These are phyloP conservation scores for Xylaria grammica DNA, from an alignment of 495 filamentous ascomycete genomes.

Conservation along the genomic window DNA sequence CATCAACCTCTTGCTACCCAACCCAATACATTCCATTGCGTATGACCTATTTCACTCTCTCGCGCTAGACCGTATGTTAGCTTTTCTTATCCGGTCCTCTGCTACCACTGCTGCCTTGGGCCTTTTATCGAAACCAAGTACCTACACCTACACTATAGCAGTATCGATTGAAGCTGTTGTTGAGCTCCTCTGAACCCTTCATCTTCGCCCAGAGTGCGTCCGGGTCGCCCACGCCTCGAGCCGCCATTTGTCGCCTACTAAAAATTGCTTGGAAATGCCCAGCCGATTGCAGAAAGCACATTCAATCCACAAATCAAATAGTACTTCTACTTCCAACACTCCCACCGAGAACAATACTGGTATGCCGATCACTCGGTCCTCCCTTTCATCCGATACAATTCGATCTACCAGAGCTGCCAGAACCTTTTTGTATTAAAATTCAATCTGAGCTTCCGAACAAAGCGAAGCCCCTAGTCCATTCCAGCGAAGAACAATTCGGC, in stretches of 20 bases:
- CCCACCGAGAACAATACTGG: background rate
- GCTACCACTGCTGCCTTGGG: background rate
- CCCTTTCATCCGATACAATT: background rate
- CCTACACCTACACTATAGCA: background rate
- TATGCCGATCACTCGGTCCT: conserved; percentile 3
- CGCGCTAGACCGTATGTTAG: conserved; percentile 2
- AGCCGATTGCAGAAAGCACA: conserved; percentile 18
- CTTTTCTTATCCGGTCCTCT: conserved; percentile 2
- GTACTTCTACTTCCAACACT: background rate
- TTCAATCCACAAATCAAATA: background rate
- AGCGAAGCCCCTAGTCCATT: conserved; percentile 1
- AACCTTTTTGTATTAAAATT: conserved; percentile 4
- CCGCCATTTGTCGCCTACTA: background rate
- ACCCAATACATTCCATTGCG: conserved; percentile 15
- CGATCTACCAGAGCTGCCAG: background rate
- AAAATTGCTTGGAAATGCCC: conserved; percentile 12
- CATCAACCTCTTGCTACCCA: conserved; percentile 16
- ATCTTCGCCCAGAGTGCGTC: background rate
- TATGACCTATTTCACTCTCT: conserved; percentile 1
- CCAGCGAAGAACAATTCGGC: conserved; percentile 3
- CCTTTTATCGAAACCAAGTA: background rate
- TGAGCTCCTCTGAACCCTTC: conserved; percentile 2
- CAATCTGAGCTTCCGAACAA: conserved; percentile 3
- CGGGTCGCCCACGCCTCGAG: background rate
- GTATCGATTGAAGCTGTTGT: background rate